Evolutionary conservation across 2,329 filamentous ascomycete species (phyloP).

Genomic region (Lizonia empirigonia): DNA sequence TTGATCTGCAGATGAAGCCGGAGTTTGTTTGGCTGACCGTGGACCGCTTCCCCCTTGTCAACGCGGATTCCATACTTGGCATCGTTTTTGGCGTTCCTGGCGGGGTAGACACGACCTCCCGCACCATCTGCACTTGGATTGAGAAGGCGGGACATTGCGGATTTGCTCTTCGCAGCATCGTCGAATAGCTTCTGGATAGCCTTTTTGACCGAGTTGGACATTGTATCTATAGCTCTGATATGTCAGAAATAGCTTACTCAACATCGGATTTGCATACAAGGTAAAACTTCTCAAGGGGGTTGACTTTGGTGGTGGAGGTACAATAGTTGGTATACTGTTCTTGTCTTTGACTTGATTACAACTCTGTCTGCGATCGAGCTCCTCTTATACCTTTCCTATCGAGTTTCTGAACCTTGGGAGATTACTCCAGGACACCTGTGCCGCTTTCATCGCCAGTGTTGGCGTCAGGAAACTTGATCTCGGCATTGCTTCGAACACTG

Average conservation of each 20-base stretch:
- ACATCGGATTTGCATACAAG: slow-evolving; percentile 13
- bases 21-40: slow-evolving; percentile 1
- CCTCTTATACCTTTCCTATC: not conserved
- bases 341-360: not conserved
- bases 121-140: slow-evolving; percentile 2
- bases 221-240: slow-evolving; percentile 1
- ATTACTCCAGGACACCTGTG: not conserved
- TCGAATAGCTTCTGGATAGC: slow-evolving; percentile 3
- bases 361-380: not conserved
- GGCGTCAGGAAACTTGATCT: not conserved
- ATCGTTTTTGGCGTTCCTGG: slow-evolving; percentile 5
- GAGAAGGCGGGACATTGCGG: slow-evolving; percentile 6
- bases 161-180: slow-evolving; percentile 6
- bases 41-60: slow-evolving; percentile 3
- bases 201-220: slow-evolving; percentile 4
- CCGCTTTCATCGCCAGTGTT: not conserved
- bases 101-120: slow-evolving; percentile 5
- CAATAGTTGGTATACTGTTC: not conserved
- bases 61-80: not conserved
- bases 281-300: not conserved
- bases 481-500: not conserved
- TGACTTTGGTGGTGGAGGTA: not conserved
- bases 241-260: not conserved
- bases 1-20: slow-evolving; percentile 2
- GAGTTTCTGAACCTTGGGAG: not conserved